Conservation (phyloP, 345 rosid species). For the Salix suchowensis region DNA sequence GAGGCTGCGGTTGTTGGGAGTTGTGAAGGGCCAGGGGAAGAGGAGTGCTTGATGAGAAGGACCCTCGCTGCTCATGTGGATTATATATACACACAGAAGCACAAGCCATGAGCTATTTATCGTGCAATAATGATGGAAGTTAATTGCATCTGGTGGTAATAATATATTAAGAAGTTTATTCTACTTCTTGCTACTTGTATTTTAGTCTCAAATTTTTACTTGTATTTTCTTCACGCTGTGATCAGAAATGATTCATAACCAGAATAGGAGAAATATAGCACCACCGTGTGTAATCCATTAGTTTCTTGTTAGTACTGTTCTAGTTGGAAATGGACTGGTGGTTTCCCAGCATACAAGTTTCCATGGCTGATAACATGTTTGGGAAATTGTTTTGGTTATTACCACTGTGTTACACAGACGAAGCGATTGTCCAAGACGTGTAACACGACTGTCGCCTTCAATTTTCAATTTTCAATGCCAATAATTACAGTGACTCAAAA, state of each 20-base stretch:
- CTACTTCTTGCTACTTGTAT: background rate
- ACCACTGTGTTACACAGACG: no score
- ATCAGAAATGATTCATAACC: background rate
- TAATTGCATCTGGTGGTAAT: background rate
- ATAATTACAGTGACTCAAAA: background rate
- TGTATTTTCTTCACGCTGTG: background rate
- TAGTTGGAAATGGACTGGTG: background rate
- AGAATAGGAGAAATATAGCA: background rate
- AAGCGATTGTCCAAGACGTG: background rate
- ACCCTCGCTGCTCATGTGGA: conserved; percentile 15
- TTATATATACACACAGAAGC: conserved; percentile 20
- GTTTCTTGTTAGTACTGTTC: background rate
- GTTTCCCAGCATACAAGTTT: background rate
- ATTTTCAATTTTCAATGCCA: background rate
- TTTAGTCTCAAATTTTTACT: background rate
- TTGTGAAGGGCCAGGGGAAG: background rate
- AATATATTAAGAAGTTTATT: background rate
- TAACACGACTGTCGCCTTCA: background rate
- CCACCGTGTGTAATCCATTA: background rate
- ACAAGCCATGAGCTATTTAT: background rate
- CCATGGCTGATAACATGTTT: background rate
- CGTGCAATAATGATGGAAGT: background rate
- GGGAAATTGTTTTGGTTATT: background rate
- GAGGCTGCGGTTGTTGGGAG: background rate
- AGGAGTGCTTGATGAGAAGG: conserved; percentile 11